Base-by-base conservation (phyloP, 495 filamentous ascomycete species). In the Penicillium robsamsonii region DNA sequence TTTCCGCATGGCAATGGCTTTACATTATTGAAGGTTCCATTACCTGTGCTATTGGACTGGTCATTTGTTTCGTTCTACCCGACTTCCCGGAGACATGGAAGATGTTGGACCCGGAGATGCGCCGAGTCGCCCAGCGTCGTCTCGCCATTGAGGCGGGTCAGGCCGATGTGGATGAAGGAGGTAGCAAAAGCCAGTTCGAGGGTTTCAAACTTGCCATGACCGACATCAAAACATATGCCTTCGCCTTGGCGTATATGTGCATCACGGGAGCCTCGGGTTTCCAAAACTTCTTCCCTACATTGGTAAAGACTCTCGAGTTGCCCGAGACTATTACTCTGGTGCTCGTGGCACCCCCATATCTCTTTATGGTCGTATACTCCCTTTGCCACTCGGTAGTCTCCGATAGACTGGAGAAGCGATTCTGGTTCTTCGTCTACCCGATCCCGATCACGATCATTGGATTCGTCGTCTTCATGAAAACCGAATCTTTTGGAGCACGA, bases 221-320 rank as follows among this genome's bases (percentile, higher is more conserved):
- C 2, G 81, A 84, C 41, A 67, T 78, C 56, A 81, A 80, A 55
- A 79, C 77, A 22, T 81, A 80, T 53, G 64, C 67, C 4, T 70
- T 82, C 0, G 76, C 78, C 13, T 42, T 82, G 22, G 74, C 69
- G 2, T 81, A 81, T 65, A 80, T 82, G 75, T 67, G 69, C 59
- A 76, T 80, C 50, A 77, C 74, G 5, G 80, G 77, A 15, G 73
- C 79, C 2, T 69, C 72, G 12, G 79, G 79, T 0, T 82, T 82
- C 72, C 77, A 82, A 53, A 81, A 81, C 66, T 81, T 78, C 67
- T 82, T 81, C 72, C 79, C 79, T 0, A 78, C 79, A 0, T 61
- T 82, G 48, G 76, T 75, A 0, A 50, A 59, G 31, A 79, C 77
- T 0, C 70, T 83, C 13, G 66, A 68, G 17, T 78, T 72, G 62